Conservation (phyloP, 1,284 basidiomycete genomes). For the Malassezia japonica region DNA sequence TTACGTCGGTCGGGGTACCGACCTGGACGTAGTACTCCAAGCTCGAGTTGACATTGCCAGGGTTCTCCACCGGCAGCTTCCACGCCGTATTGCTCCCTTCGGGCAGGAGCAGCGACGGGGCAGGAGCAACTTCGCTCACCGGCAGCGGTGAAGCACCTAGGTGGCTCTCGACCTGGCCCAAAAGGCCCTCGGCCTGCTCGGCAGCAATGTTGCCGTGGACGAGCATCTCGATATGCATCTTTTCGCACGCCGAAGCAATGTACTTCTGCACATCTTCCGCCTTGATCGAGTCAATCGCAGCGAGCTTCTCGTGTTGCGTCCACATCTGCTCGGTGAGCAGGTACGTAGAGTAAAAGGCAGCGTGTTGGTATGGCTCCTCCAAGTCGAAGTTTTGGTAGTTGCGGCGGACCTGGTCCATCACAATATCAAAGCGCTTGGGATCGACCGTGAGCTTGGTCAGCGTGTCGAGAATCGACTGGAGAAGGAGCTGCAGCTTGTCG, state of each 20-base stretch:
- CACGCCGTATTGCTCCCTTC: slow-evolving; percentile 65
- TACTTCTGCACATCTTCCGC: slow-evolving; percentile 65
- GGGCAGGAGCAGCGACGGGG: slow-evolving; percentile 35
- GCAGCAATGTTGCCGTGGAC: slow-evolving; percentile 76
- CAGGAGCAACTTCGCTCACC: slow-evolving; percentile 20
- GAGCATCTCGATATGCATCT: slow-evolving; percentile 66
- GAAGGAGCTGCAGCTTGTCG: slow-evolving; percentile 76
- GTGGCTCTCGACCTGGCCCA: slow-evolving; percentile 63
- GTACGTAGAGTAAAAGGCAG: slow-evolving; percentile 68
- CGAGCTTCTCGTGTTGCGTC: slow-evolving; percentile 71
- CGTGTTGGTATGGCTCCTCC: slow-evolving; percentile 70
- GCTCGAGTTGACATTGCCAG: slow-evolving; percentile 73
- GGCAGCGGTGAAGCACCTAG: slow-evolving; percentile 55
- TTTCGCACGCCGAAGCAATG: slow-evolving; percentile 50
- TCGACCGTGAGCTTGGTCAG: slow-evolving; percentile 63
- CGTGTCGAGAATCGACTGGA: slow-evolving; percentile 65
- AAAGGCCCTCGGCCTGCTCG: slow-evolving; percentile 68
- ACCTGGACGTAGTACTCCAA: slow-evolving; percentile 49
- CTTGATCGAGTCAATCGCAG: slow-evolving; percentile 65
- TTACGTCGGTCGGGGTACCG: slow-evolving; percentile 33
- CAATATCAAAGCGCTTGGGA: slow-evolving; percentile 64
- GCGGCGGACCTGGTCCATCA: slow-evolving; percentile 66
- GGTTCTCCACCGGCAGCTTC: slow-evolving; percentile 66
- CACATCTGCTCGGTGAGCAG: slow-evolving; percentile 64
- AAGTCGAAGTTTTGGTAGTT: slow-evolving; percentile 65